Base-by-base conservation (phyloP, 2,329 filamentous ascomycete species). In the Hypoxylon sp. region DNA sequence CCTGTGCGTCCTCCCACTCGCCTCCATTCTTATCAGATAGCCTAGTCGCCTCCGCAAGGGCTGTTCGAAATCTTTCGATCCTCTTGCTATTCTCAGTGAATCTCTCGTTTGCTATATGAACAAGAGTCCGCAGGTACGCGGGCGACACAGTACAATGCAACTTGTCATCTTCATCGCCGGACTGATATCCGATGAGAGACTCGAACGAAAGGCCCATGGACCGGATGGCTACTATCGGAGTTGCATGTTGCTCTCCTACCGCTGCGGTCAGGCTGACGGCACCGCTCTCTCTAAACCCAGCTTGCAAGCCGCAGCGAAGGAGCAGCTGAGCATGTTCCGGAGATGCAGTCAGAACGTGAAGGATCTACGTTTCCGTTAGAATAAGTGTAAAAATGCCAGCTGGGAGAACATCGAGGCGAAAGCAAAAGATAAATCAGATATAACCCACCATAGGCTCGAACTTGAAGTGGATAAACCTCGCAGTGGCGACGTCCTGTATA, bases 251-350 rank as follows among this genome's bases (percentile, higher is more conserved):
- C 19, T 67, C 77, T 16, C 79, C 78, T 11, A 77, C 76, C 1
- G 72, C 57, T 1, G 75, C 72, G 0, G 79, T 78, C 48, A 93
- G 76, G 73, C 90, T 92, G 62, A 96, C 85, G 52, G 95, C 90
- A 16, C 95, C 95, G 63, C 91, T 96, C 80, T 98, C 95, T 12
- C 95, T 89, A 76, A 97, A 97, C 0, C 95, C 95, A 3, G 93
- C 91, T 71, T 89, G 87, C 8, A 95, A 83, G 1, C 92, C 94
- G 46, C 91, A 92, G 9, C 89, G 85, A 12, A 97, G 85, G 16
- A 96, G 83, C 7, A 86, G 83, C 70, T 97, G 91, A 3, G 95
- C 93, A 72, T 95, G 88, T 11, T 86, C 79, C 0, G 89, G 83
- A 0, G 92, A 95, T 14, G 93, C 88, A 5, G 93, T 89, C 73